A percentile compares a stretch with the other conserved stretches of the same genome.
phyloP scores from a whole-genome alignment of 495 filamentous ascomycete species.

The Pseudomonodictys pantanalensis region DNA sequence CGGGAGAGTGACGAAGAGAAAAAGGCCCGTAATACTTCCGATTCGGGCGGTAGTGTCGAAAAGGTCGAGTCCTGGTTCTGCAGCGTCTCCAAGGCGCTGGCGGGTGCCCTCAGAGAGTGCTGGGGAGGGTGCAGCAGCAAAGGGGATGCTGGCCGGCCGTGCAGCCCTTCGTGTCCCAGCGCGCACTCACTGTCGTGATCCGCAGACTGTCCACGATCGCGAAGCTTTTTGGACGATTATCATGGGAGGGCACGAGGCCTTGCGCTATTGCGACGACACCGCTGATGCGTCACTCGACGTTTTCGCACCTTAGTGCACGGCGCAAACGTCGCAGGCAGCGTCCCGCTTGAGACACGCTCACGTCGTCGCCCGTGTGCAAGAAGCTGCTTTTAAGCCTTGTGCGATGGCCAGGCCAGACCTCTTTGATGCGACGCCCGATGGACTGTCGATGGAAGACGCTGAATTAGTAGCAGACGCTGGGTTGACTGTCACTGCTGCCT shows the following conservation, averaged over 20 bases:
- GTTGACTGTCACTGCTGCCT: conserved; percentile 20
- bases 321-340: neutral
- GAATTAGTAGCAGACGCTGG: conserved; percentile 19
- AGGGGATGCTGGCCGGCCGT: conserved; percentile 6
- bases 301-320: conserved; percentile 24
- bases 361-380: conserved; percentile 4
- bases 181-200: conserved; percentile 7
- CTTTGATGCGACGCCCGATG: conserved; percentile 9
- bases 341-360: neutral
- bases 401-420: conserved; percentile 4
- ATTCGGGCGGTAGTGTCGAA: conserved; percentile 8
- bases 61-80: conserved; percentile 10
- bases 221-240: conserved; percentile 1
- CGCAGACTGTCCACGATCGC: conserved; percentile 4
- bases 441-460: conserved; percentile 8
- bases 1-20: neutral
- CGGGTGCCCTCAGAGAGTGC: neutral
- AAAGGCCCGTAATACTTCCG: conserved; percentile 28
- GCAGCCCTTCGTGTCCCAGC: conserved; percentile 4
- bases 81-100: neutral
- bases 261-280: conserved; percentile 12
- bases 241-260: conserved; percentile 7
- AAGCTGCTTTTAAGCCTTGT: conserved; percentile 12
- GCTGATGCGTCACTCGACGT: conserved; percentile 25
- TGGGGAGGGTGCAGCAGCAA: conserved; percentile 4